Conservation (phyloP, 371 early-diverging fungal species). For the Syncephalastrum sp. region DNA sequence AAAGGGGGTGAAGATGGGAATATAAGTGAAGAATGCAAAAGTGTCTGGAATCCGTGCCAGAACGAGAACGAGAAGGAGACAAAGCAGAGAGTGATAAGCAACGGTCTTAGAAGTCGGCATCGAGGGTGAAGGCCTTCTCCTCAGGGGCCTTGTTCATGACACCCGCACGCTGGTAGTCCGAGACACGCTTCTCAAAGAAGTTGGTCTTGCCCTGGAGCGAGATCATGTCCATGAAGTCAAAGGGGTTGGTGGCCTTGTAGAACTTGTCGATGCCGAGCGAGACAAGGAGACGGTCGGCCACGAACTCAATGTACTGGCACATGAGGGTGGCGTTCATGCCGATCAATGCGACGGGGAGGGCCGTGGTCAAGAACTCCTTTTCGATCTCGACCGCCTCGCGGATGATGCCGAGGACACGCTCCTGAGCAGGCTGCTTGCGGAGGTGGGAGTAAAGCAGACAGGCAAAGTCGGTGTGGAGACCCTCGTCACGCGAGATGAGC, state of each 20-base stretch:
- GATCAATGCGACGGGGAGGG: constrained; percentile 94
- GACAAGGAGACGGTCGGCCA: constrained; percentile 96
- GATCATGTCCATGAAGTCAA: constrained; percentile 99
- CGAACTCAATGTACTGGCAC: constrained; percentile 99
- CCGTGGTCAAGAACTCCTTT: constrained; percentile 95
- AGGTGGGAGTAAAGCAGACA: constrained; percentile 95
- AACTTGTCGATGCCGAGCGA: constrained; percentile 90
- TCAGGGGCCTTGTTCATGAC: constrained; percentile 77
- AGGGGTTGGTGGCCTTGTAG: constrained; percentile 95
- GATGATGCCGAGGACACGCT: constrained; percentile 82
- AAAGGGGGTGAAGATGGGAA: background rate
- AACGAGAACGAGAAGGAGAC: background rate
- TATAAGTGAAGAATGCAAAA: constrained; percentile 7
- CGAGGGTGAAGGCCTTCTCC: constrained; percentile 79
- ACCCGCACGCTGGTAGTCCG: constrained; percentile 98
- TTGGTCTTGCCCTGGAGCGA: constrained; percentile 99
- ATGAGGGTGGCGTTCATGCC: constrained; percentile 98
- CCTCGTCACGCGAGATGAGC: constrained; percentile 99
- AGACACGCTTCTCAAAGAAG: constrained; percentile 99
- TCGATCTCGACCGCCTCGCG: constrained; percentile 96
- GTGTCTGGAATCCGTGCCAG: background rate
- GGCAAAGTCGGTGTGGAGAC: constrained; percentile 99
- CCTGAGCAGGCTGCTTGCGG: constrained; percentile 73
- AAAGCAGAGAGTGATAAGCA: background rate
- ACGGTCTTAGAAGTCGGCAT: constrained; percentile 77